These are phyloP conservation scores for Globisporangium apiculatum DNA, from an alignment of 352 stramenopile species.

Conservation along the genomic window DNA sequence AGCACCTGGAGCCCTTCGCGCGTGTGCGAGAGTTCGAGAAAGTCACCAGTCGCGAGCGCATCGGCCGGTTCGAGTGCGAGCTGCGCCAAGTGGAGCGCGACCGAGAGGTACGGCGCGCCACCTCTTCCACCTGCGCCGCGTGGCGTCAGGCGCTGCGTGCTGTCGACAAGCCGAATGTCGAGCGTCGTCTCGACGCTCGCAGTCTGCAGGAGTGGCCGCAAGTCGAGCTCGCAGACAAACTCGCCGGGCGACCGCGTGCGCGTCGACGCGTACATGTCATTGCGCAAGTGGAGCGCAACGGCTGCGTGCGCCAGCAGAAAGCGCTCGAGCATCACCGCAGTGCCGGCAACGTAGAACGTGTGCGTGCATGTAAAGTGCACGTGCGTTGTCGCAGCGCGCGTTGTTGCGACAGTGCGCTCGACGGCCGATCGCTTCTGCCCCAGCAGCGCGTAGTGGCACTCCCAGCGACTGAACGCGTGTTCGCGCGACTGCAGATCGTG, in stretches of 20 bases:
- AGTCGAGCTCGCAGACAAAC: constrained; percentile 35
- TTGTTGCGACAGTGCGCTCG: constrained; percentile 20
- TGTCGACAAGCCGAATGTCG: constrained; percentile 28
- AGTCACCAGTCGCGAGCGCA: constrained; percentile 26
- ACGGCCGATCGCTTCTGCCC: constrained; percentile 49
- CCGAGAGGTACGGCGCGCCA: constrained; percentile 48
- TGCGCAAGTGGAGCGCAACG: constrained; percentile 41
- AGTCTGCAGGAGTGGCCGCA: constrained; percentile 26
- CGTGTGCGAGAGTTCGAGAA: constrained; percentile 33
- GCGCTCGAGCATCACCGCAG: constrained; percentile 18
- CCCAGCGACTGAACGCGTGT: constrained; percentile 54
- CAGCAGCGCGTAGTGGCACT: constrained; percentile 64
- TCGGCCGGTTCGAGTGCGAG: constrained; percentile 29
- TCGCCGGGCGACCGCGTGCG: constrained; percentile 30
- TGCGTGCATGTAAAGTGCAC: constrained; percentile 60
- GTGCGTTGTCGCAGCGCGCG: not conserved
- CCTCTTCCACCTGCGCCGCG: constrained; percentile 28
- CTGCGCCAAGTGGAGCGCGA: constrained; percentile 35
- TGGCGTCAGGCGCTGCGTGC: constrained; percentile 33
- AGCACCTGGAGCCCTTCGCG: constrained; percentile 46
- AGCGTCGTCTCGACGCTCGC: constrained; percentile 37
- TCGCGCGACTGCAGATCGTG: constrained; percentile 56
- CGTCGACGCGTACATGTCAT: constrained; percentile 70
- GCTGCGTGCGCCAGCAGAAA: constrained; percentile 27
- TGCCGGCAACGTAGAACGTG: constrained; percentile 46